Conservation (phyloP, 768 basidiomycete genomes). For the Collybia sordida region DNA sequence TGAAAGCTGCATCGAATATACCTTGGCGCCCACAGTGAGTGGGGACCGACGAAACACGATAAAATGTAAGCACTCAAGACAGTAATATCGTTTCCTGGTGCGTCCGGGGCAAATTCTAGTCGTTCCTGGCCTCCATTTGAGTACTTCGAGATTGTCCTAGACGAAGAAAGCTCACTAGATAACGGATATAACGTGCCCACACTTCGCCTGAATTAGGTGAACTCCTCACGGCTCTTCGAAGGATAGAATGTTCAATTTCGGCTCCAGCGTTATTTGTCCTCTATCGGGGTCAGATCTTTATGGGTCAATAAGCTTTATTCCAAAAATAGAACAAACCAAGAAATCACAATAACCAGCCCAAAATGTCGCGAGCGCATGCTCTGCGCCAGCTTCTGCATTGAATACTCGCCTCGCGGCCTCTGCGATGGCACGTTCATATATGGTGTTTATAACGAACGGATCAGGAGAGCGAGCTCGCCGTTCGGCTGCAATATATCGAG, state of each 20-base stretch:
- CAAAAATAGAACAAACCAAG: conserved; percentile 43
- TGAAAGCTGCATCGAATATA: conserved; percentile 56
- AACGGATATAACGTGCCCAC: conserved; percentile 77
- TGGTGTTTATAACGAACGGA: conserved; percentile 47
- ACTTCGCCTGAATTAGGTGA: conserved; percentile 76
- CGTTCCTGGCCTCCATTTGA: conserved; percentile 39
- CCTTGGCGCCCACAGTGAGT: conserved; percentile 32
- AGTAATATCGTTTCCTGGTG: conserved; percentile 26
- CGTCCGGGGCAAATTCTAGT: conserved; percentile 28
- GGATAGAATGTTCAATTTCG: conserved; percentile 39
- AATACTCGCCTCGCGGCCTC: conserved; percentile 66
- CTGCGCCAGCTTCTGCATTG: conserved; percentile 51
- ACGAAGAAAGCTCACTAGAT: conserved; percentile 45
- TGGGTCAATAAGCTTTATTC: too few species aligned
- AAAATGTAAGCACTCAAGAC: conserved; percentile 24
- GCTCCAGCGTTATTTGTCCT: conserved; percentile 44
- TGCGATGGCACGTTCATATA: conserved; percentile 76
- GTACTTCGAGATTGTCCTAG: not conserved
- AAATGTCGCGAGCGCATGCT: conserved; percentile 58
- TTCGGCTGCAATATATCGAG: conserved; percentile 63
- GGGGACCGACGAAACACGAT: conserved; percentile 1
- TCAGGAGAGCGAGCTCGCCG: conserved; percentile 61
- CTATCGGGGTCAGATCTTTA: conserved; percentile 23
- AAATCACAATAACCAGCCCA: conserved; percentile 78
- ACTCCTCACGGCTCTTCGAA: conserved; percentile 65